Base-by-base conservation (phyloP, 2,329 filamentous ascomycete genomes). In the Exophiala spinifera region DNA sequence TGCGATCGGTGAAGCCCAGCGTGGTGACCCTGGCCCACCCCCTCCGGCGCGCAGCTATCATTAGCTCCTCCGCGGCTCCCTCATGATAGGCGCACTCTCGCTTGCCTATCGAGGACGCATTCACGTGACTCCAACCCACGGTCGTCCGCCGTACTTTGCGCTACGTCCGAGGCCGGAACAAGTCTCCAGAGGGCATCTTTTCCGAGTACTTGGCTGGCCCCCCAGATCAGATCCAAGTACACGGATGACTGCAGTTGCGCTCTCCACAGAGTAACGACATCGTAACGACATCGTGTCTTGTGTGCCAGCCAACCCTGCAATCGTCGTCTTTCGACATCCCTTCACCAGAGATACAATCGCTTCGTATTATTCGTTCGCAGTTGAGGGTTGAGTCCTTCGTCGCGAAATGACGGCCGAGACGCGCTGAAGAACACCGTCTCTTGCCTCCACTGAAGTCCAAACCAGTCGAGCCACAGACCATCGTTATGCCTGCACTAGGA, bases 401-500 rank as follows among this genome's bases (percentile, higher is more conserved):
- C 14, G 17, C 36, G 36, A 39, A 5, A 39, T 39, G 36, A 39
- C 36, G 7, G n/a, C 15, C 20, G 36, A 14, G 36, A 2, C 42
- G 23, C 33, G 19, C 14, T 44, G 37, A 51, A 37, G 20, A 4
- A 14, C 25, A 19, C 19, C 34, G 14, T 17, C 25, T 21, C 14
- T 15, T 15, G 28, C 44, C 17, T n/a, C 21, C 23, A 11, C 13
- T 37, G n/a, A 15, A 23, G 40, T 14, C 8, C 40, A 39, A 25
- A 17, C n/a, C 45, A 20, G 5, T 7, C 20, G 8, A 17, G 31
- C 36, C 4, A 10, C 28, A 20, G 17, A 8, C 21, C 21, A 23
- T 23, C 13, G 49, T 23, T 46, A 77, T 77, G 74, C 73, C 74
- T 36, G 69, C 67, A 13, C 31, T 62, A 19, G 60, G 62, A 14